Conservation (phyloP, 202 grass and related monocot genomes). For the Zizania palustris region DNA sequence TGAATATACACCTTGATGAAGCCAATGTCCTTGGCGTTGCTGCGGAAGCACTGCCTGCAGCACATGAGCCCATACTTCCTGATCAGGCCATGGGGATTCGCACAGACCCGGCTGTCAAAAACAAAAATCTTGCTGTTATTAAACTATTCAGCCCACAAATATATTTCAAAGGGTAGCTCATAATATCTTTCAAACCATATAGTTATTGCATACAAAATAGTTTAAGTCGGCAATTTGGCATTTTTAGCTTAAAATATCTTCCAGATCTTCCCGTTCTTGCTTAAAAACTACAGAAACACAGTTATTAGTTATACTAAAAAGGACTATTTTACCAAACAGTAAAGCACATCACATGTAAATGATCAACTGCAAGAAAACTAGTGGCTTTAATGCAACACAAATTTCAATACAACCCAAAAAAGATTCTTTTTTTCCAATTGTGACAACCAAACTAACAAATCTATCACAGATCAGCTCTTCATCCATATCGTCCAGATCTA, state of each 20-base stretch:
- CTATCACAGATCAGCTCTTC: not conserved
- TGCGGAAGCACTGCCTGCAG: slow-evolving; percentile 90
- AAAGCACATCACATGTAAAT: not conserved
- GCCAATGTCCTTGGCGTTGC: slow-evolving; percentile 89
- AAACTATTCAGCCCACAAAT: not conserved
- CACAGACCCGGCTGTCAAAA: slow-evolving; percentile 69
- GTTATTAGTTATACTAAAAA: not conserved
- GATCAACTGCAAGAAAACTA: not conserved
- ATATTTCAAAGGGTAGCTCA: not conserved
- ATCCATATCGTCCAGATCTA: not conserved
- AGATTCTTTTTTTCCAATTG: not conserved
- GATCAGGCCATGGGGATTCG: slow-evolving; percentile 80
- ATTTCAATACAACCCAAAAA: not conserved
- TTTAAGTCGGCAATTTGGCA: not conserved
- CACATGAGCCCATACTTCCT: slow-evolving; percentile 95
- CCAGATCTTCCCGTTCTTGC: not conserved
- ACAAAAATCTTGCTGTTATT: slow-evolving; percentile 23
- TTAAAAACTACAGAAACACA: not conserved
- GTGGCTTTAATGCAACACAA: not conserved
- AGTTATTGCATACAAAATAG: not conserved
- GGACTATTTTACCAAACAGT: not conserved
- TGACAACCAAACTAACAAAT: not conserved
- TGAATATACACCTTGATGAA: slow-evolving; percentile 89
- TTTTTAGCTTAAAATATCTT: not conserved
- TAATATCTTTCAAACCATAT: not conserved